phyloP scores from a whole-genome alignment of 2,329 filamentous ascomycete species.

The Raffaelea ambrosiae region DNA sequence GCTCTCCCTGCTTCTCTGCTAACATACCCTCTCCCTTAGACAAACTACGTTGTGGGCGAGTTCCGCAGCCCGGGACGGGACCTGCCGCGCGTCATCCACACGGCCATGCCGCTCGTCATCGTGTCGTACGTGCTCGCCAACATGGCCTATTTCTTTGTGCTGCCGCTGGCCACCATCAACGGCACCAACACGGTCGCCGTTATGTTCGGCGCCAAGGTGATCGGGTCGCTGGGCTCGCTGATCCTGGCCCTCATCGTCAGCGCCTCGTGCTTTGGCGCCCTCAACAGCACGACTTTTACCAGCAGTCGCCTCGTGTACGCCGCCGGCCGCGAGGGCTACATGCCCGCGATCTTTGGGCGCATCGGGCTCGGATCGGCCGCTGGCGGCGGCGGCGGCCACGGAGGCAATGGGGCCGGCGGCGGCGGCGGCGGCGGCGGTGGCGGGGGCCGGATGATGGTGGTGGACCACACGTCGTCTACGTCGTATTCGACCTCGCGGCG shows the following conservation, averaged over 20 bases:
- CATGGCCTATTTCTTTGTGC: slow-evolving; percentile 86
- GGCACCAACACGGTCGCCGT: slow-evolving; percentile 93
- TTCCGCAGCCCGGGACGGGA: slow-evolving; percentile 88
- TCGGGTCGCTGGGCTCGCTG: slow-evolving; percentile 73
- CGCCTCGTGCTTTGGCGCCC: slow-evolving; percentile 84
- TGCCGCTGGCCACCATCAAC: slow-evolving; percentile 73
- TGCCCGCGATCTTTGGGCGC: slow-evolving; percentile 74
- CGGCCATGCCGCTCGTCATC: slow-evolving; percentile 91
- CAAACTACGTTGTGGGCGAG: slow-evolving; percentile 95
- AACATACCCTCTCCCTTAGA: slow-evolving; percentile 39
- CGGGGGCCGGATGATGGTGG: slow-evolving; percentile 19
- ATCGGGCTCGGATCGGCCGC: slow-evolving; percentile 55
- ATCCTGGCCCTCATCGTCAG: slow-evolving; percentile 83
- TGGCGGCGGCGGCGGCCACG: neutral
- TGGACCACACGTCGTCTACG: slow-evolving; percentile 27
- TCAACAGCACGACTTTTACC: slow-evolving; percentile 93
- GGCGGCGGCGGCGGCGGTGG: neutral
- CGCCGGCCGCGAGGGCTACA: slow-evolving; percentile 89
- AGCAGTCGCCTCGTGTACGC: slow-evolving; percentile 86
- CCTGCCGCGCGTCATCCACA: slow-evolving; percentile 90
- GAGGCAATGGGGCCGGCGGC: neutral
- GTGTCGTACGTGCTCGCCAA: slow-evolving; percentile 85
- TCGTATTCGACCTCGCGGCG: neutral
- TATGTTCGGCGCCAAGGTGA: slow-evolving; percentile 82
- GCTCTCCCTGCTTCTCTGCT: neutral